Percentiles rank a stretch among this genome's conserved stretches.
phyloP scores from a whole-genome alignment of 2,329 filamentous ascomycete species.

The Fusarium sp. region DNA sequence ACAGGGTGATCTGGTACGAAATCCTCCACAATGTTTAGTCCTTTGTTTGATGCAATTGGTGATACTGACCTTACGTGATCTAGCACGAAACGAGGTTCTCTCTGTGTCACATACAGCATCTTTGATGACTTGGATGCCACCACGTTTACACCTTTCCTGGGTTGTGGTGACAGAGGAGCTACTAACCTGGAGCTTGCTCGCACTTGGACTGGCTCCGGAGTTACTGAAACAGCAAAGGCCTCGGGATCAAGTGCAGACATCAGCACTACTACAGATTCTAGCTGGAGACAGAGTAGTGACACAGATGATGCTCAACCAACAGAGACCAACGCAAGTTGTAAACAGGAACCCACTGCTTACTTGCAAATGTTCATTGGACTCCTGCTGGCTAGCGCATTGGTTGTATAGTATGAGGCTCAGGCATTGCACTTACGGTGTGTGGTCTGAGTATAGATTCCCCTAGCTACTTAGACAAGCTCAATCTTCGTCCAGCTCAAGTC shows the following conservation, averaged over 20 bases:
- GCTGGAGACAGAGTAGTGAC: not conserved
- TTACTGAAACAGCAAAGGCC: accelerated
- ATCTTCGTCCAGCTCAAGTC: not conserved
- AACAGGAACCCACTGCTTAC: not conserved
- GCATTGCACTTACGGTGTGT: not conserved
- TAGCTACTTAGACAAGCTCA: not conserved
- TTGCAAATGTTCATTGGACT: not conserved
- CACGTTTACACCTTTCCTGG: not conserved
- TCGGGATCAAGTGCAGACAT: accelerated
- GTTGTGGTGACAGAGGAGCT: not conserved
- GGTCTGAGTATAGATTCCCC: too few species aligned
- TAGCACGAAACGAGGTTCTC: too few species aligned
- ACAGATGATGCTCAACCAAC: not conserved
- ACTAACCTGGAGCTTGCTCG: not conserved
- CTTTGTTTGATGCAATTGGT: too few species aligned
- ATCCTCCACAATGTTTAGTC: too few species aligned
- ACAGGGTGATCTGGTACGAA: accelerated
- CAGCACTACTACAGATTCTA: not conserved
- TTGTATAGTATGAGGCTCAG: not conserved
- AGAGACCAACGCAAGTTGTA: accelerated
- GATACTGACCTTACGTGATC: too few species aligned
- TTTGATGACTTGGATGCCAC: too few species aligned
- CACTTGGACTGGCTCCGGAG: not conserved
- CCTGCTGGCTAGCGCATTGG: accelerated
- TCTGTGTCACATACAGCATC: too few species aligned